Percentiles rank a stretch among this genome's conserved stretches.
Conservation (phyloP, 1,139 yeast genomes). For the Geotrichum phurueaensis region DNA sequence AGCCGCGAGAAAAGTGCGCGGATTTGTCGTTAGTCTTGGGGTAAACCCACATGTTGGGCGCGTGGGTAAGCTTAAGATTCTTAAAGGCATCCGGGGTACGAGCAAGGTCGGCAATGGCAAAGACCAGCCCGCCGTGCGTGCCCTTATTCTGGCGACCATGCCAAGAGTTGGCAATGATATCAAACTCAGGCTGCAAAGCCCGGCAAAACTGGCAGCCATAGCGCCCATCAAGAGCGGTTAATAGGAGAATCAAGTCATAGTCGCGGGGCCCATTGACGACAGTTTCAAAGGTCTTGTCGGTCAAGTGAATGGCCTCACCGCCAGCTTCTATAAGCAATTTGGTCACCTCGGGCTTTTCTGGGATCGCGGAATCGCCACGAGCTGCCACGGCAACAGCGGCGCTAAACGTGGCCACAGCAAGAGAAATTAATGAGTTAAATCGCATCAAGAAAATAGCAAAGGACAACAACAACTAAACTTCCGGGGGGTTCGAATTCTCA, state of each 20-base stretch:
- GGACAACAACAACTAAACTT: neutral
- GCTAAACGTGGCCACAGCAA: slow-evolving; percentile 39
- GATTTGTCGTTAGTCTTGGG: slow-evolving; percentile 46
- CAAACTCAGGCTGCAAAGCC: slow-evolving; percentile 62
- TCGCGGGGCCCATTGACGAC: slow-evolving; percentile 66
- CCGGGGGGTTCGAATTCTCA: neutral
- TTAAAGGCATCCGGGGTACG: slow-evolving; percentile 52
- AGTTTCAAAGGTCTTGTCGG: slow-evolving; percentile 54
- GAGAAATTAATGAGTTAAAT: neutral
- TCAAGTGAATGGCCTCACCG: slow-evolving; percentile 35
- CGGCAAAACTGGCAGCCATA: slow-evolving; percentile 75
- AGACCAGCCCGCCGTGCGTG: slow-evolving; percentile 48
- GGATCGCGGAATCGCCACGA: slow-evolving; percentile 34
- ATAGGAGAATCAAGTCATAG: slow-evolving; percentile 54
- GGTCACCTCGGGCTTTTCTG: slow-evolving; percentile 9
- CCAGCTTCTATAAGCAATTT: slow-evolving; percentile 15
- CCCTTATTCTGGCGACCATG: slow-evolving; percentile 39
- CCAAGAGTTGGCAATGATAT: slow-evolving; percentile 59
- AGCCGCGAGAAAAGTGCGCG: slow-evolving; percentile 35
- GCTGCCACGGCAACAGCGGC: slow-evolving; percentile 40
- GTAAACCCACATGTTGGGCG: slow-evolving; percentile 71
- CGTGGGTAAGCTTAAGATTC: slow-evolving; percentile 52
- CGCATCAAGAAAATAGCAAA: neutral
- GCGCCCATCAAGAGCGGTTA: slow-evolving; percentile 69
- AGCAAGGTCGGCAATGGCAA: slow-evolving; percentile 68